Base-by-base conservation (phyloP, 768 basidiomycete species). In the Lactifluus volemus region DNA sequence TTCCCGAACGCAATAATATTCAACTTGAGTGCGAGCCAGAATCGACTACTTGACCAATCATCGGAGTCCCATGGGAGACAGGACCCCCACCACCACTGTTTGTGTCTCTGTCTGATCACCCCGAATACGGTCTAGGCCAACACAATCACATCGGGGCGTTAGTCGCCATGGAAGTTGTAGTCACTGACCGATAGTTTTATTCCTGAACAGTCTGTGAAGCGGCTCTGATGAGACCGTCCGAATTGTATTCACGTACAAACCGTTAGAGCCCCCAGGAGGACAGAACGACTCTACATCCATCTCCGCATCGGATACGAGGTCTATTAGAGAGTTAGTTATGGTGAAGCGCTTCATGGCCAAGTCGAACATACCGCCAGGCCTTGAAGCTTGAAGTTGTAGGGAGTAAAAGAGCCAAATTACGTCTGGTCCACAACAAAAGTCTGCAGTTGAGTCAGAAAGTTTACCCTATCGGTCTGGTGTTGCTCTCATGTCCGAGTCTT, bases 251-350 rank as follows among this genome's bases (percentile, higher is more conserved):
- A 60, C 57, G 58, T 75, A 78, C 39, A 36, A 55, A 34, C 65
- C 30, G 41, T 66, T n/a, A n/a, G n/a, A n/a, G n/a, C n/a, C 68
- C 8, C 47, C 63, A 5, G 67, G 67, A 25, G 70, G 73, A 59
- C 77, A 78, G 63, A 68, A 78, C n/a, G 74, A 57, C 21, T 70
- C 53, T 15, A 70, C 75, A 45, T 76, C 75, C 30, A 54, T 59
- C 48, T 78, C 77, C 11, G 76, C 73, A 50, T 73, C 71, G 5
- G 76, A 76, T 10, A 78, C 69, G 63, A 73, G 67, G 56, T 78
- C 77, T 73, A 45, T 5, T 10, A 29, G 34, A 32, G 17, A 56
- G 34, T 41, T 36, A 30, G 17, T 53, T 32, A n/a, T n/a, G 38
- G 36, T 30, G 39, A 17, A 29, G 14, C 49, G 10, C n/a, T 17